Conservation (phyloP, 202 grass and related monocot species). For the Schoenoplectus triqueter region DNA sequence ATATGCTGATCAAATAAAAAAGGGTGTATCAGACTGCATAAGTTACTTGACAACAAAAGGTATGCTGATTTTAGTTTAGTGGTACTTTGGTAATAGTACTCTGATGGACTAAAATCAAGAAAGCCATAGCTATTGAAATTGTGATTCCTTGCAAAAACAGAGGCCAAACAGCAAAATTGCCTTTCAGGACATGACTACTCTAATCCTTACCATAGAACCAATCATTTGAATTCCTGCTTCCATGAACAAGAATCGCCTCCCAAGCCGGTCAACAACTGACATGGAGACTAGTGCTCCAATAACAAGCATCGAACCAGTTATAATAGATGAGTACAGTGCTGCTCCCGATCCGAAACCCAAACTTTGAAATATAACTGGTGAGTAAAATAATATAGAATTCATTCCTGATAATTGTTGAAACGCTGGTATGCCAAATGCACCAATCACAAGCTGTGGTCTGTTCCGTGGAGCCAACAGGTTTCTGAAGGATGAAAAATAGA, state of each 20-base stretch:
- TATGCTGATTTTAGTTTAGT: neutral
- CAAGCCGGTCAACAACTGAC: conserved; percentile 74
- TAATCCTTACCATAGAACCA: conserved; percentile 57
- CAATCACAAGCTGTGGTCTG: conserved; percentile 86
- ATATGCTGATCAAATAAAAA: neutral
- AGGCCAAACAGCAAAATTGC: neutral
- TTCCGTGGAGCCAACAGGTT: conserved; percentile 71
- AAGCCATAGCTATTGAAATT: neutral
- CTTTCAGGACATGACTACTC: neutral
- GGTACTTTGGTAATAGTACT: neutral
- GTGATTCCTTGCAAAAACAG: neutral
- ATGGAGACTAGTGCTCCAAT: conserved; percentile 82
- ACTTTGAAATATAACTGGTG: conserved; percentile 95
- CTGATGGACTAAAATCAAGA: neutral
- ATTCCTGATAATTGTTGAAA: conserved; percentile 96
- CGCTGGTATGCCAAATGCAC: conserved; percentile 85
- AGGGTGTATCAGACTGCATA: neutral
- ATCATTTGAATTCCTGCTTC: conserved; percentile 91
- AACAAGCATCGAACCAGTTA: conserved; percentile 91
- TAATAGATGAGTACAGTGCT: conserved; percentile 80
- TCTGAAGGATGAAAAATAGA: conserved; percentile 28
- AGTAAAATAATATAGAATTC: conserved; percentile 97
- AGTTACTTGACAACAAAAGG: neutral
- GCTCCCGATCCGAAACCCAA: conserved; percentile 67
- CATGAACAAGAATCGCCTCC: conserved; percentile 82